These are phyloP conservation scores for Colletotrichum liriopes DNA, from an alignment of 2,329 filamentous ascomycete species.

Conservation along the genomic window DNA sequence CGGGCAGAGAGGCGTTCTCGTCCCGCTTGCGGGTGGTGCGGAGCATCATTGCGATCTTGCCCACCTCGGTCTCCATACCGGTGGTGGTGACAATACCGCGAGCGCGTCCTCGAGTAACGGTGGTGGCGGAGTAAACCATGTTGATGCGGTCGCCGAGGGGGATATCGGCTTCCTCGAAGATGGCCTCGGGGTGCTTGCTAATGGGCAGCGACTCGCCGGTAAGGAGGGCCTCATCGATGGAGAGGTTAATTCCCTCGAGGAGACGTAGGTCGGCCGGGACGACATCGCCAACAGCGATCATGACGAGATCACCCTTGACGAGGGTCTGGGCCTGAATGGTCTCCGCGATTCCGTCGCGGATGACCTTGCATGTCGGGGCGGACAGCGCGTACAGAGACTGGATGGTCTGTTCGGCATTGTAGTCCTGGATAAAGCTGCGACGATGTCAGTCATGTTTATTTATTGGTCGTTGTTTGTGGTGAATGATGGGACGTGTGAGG, in stretches of 20 bases:
- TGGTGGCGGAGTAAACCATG: slow-evolving; percentile 80
- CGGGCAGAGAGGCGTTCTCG: slow-evolving; percentile 55
- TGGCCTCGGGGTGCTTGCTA: slow-evolving; percentile 73
- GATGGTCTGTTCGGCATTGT: slow-evolving; percentile 74
- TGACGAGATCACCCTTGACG: slow-evolving; percentile 77
- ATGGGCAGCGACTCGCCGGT: slow-evolving; percentile 82
- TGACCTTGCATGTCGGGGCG: slow-evolving; percentile 72
- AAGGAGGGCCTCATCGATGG: slow-evolving; percentile 82
- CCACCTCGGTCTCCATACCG: slow-evolving; percentile 83
- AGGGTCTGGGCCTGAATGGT: slow-evolving; percentile 70
- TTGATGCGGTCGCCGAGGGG: slow-evolving; percentile 80
- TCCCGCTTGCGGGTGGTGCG: slow-evolving; percentile 70
- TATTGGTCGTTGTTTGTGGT: slow-evolving; percentile 45
- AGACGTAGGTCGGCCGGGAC: slow-evolving; percentile 79
- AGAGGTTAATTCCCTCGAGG: slow-evolving; percentile 79
- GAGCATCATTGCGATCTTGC: slow-evolving; percentile 81
- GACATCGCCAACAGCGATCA: slow-evolving; percentile 76
- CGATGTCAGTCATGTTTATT: slow-evolving; percentile 49
- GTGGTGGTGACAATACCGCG: slow-evolving; percentile 78
- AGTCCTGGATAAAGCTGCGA: slow-evolving; percentile 71
- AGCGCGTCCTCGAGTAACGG: slow-evolving; percentile 79
- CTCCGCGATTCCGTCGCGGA: slow-evolving; percentile 67
- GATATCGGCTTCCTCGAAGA: slow-evolving; percentile 68
- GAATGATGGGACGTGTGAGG: not conserved
- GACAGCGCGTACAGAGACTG: slow-evolving; percentile 73